Evolutionary conservation across 2,329 filamentous ascomycete genomes (phyloP), one percentile per base, ranked within the genome.

Genomic region (Venturia effusa): DNA sequence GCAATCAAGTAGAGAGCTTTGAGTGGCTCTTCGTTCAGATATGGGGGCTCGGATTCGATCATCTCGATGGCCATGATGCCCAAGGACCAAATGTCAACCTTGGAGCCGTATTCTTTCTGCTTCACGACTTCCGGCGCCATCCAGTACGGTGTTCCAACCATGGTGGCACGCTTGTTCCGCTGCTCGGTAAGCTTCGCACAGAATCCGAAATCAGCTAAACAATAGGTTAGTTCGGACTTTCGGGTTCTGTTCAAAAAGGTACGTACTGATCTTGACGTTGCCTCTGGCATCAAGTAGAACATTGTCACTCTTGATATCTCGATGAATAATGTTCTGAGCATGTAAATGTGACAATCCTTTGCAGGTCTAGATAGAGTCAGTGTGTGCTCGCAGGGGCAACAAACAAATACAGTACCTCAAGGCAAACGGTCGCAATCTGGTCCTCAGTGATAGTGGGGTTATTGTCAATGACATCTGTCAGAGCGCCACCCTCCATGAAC

Each of bases 41-140:
- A 99, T 0, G 94, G 94, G 6, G 94, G 94, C 76, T 99, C 94
- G 22, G 91, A 96, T 75, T 99, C 94, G 72, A 97, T 97, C 94
- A 99, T 97, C 78, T 99, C 94, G 72, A 99, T 97, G 30, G 94
- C 93, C 94, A 97, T 99, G 78, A 99, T 99, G 72, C 94, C 94
- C 67, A 99, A 81, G 37, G 92, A 97, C 94, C 94, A 99, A 73
- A 97, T 96, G 73, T 99, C 94, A 67, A 97, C 94, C 81, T 97
- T 97, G 73, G 90, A 89, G 45, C 93, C 94, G 72, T 99, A 99
- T 76, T 97, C 93, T 80, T 97, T 97, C 76, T 97, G 94, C 80
- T 97, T 97, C 74, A 99, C 94, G 55, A 99, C 94, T 77, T 99
- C 94, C 43, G 94, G 94, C 10, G 94, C 94, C 94, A 99, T 99